Evolutionary conservation across 2,329 filamentous ascomycete species (phyloP).

Genomic region (Diaporthe sp.): DNA sequence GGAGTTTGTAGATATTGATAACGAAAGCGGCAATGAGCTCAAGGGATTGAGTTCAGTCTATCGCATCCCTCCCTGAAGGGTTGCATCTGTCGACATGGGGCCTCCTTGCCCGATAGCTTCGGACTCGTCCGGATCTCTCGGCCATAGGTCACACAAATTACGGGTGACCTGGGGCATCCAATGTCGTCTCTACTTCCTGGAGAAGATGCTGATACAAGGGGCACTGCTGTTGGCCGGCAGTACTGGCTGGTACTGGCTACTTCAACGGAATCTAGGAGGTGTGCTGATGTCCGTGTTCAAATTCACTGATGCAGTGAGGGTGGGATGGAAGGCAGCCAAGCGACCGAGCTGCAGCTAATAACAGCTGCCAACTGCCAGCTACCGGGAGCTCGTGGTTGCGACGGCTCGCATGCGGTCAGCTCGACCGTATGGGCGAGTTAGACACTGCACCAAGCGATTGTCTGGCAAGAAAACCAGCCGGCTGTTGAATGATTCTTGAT

Average conservation of each 20-base stretch:
- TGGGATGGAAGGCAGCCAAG: constrained; percentile 21
- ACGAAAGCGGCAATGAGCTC: constrained; percentile 33
- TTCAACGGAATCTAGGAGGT: background rate
- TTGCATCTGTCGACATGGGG: constrained; percentile 32
- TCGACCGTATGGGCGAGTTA: background rate
- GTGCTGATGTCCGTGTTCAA: constrained; percentile 33
- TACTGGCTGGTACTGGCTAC: constrained; percentile 20
- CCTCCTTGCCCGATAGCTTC: constrained; percentile 23
- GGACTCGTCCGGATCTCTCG: constrained; percentile 31
- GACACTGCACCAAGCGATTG: background rate
- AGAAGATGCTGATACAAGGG: no score
- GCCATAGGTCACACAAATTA: constrained; percentile 33
- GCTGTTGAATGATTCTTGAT: background rate
- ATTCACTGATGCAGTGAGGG: constrained; percentile 31
- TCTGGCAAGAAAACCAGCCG: background rate
- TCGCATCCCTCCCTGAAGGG: constrained; percentile 18
- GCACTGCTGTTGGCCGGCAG: background rate
- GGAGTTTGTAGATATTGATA: constrained; percentile 13
- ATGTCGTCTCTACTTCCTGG: constrained; percentile 34
- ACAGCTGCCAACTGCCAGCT: constrained; percentile 21
- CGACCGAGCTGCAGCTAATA: background rate
- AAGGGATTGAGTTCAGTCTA: constrained; percentile 34
- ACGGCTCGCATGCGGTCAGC: background rate
- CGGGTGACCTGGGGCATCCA: background rate
- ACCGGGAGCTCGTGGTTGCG: background rate